Conservation (phyloP, 352 stramenopile species). For the Phytophthora ramorum region DNA sequence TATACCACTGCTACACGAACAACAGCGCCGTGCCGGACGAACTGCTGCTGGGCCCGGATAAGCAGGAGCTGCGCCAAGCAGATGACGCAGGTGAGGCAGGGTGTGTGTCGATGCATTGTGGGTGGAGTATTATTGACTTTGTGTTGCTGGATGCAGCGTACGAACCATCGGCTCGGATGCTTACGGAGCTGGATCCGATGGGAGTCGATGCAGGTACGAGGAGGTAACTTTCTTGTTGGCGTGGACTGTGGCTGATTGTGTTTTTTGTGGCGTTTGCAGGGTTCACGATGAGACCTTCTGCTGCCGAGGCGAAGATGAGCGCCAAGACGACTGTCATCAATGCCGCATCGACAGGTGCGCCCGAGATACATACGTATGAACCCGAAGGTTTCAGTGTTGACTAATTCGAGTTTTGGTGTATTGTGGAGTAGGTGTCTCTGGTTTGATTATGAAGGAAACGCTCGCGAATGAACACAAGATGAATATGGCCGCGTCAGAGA, state of each 20-base stretch:
- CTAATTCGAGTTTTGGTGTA: neutral
- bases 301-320: constrained; percentile 25
- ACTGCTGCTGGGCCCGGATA: constrained; percentile 50
- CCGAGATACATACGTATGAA: neutral
- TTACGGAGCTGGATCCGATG: constrained; percentile 38
- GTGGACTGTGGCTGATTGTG: neutral
- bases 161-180: constrained; percentile 30
- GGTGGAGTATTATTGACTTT: neutral
- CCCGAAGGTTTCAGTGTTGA: neutral
- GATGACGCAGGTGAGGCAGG: constrained; percentile 32
- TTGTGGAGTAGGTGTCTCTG: constrained; percentile 8
- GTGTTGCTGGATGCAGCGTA: constrained; percentile 28
- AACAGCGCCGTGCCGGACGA: constrained; percentile 84
- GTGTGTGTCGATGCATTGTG: neutral
- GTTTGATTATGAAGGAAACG: constrained; percentile 46
- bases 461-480: constrained; percentile 68
- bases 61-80: constrained; percentile 21
- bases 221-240: neutral
- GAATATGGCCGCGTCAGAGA: constrained; percentile 60
- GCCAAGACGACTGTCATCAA: constrained; percentile 18
- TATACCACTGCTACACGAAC: constrained; percentile 82
- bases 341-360: constrained; percentile 10
- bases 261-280: neutral
- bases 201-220: constrained; percentile 28
- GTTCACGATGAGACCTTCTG: constrained; percentile 21